A percentile compares a stretch with the other conserved stretches of the same genome.
phyloP scores from a whole-genome alignment of 2,329 filamentous ascomycete species.

The Xylariomycetidae sp. region DNA sequence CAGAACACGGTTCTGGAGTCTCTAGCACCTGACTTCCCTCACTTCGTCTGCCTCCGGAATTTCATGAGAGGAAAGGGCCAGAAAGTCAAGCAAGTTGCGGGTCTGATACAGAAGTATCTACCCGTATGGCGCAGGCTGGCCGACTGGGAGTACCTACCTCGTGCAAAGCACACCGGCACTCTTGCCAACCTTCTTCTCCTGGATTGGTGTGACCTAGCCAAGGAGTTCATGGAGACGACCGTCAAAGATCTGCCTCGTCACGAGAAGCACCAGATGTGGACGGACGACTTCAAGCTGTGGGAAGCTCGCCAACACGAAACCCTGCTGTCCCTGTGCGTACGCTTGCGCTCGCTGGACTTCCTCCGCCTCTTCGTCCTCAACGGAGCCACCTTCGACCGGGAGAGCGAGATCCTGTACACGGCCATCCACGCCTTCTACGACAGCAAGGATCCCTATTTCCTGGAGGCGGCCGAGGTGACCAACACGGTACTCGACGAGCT shows the following conservation, averaged over 20 bases:
- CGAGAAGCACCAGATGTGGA: slow-evolving; percentile 5
- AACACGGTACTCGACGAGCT: slow-evolving; percentile 3
- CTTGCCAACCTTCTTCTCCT: slow-evolving; percentile 10
- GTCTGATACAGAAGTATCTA: slow-evolving; percentile 2
- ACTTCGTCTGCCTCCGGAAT: slow-evolving; percentile 3
- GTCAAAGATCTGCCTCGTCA: slow-evolving; percentile 3
- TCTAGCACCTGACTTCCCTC: slow-evolving; percentile 6
- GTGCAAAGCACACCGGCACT: slow-evolving; percentile 1
- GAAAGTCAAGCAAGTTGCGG: background rate
- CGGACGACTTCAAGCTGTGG: slow-evolving; percentile 3
- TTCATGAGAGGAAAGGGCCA: no score
- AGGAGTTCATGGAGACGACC: no score
- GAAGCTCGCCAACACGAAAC: slow-evolving; percentile 2
- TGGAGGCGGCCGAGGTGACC: background rate
- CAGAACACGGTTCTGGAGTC: slow-evolving; percentile 7
- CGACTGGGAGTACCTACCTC: background rate
- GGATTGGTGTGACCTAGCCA: slow-evolving; percentile 9
- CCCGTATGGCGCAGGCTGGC: slow-evolving; percentile 8
- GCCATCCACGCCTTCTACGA: slow-evolving; percentile 2
- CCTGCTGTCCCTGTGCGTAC: slow-evolving; percentile 7
- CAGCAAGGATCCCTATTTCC: background rate
- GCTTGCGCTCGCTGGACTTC: slow-evolving; percentile 1
- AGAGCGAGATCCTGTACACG: slow-evolving; percentile 5
- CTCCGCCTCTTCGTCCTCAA: slow-evolving; percentile 6
- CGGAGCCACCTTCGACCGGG: slow-evolving; percentile 8